Conservation (phyloP, 1,284 basidiomycete species). For the Takashimella tepidaria region DNA sequence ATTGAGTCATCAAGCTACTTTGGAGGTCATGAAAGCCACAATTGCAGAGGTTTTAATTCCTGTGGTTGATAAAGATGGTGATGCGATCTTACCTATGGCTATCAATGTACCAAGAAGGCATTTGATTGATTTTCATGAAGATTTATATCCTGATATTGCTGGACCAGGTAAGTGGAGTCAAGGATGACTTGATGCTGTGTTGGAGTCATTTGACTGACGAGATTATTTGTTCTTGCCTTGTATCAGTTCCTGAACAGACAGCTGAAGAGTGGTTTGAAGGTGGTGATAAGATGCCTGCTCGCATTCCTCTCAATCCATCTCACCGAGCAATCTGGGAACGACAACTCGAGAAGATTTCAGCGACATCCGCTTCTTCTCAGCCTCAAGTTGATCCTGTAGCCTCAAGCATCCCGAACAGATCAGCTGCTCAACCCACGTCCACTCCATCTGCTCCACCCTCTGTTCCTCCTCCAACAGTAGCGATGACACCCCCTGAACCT, state of each 20-base stretch:
- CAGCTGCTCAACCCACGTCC: not conserved
- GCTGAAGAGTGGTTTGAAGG: slow-evolving; percentile 43
- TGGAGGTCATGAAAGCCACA: slow-evolving; percentile 50
- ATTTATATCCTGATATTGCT: slow-evolving; percentile 45
- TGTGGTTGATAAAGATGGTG: slow-evolving; percentile 40
- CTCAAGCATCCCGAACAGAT: not conserved
- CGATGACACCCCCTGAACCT: not conserved
- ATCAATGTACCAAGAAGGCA: slow-evolving; percentile 48
- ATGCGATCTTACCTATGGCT: slow-evolving; percentile 42
- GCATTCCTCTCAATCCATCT: slow-evolving; percentile 33
- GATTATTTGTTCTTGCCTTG: too few species aligned
- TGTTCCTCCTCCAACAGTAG: not conserved
- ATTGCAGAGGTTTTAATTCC: slow-evolving; percentile 46
- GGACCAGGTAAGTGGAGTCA: slow-evolving; percentile 33
- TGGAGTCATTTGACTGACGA: slow-evolving; percentile 11
- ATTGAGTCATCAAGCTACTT: slow-evolving; percentile 31
- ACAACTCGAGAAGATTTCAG: slow-evolving; percentile 12
- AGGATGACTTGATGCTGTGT: not conserved
- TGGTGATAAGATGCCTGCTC: slow-evolving; percentile 27
- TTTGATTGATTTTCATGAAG: slow-evolving; percentile 49
- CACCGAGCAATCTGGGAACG: slow-evolving; percentile 28
- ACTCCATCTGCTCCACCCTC: not conserved
- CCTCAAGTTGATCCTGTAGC: too few species aligned
- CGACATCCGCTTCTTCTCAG: too few species aligned
- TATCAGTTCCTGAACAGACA: slow-evolving; percentile 39